phyloP scores from a whole-genome alignment of 108 stramenopile genomes.

The Nitzschia sp. region DNA sequence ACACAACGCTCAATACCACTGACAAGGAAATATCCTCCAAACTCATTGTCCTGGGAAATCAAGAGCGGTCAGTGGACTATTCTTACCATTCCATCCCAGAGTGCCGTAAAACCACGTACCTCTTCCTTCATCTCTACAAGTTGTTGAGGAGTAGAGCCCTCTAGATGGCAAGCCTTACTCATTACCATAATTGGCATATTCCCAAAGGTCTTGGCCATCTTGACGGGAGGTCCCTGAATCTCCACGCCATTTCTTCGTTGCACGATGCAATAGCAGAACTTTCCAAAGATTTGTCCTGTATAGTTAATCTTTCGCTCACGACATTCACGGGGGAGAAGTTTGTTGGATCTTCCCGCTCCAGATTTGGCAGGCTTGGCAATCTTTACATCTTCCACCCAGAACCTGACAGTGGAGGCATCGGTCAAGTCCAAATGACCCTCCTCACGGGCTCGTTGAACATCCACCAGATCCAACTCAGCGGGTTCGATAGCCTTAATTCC shows the following conservation, averaged over 20 bases:
- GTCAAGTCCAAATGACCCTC: constrained; percentile 29
- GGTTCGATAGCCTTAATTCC: constrained; percentile 66
- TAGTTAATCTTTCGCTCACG: constrained; percentile 78
- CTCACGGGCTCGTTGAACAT: constrained; percentile 34
- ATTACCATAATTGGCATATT: constrained; percentile 94
- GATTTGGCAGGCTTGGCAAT: constrained; percentile 60
- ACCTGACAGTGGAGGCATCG: constrained; percentile 48
- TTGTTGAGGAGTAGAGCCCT: constrained; percentile 45
- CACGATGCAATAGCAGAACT: constrained; percentile 66
- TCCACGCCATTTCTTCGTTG: constrained; percentile 65
- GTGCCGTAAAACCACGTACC: constrained; percentile 35
- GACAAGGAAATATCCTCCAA: constrained; percentile 97
- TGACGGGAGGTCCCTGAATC: constrained; percentile 24
- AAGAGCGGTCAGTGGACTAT: not conserved
- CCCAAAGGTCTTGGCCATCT: constrained; percentile 71
- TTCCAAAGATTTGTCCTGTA: constrained; percentile 66
- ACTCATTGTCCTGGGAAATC: constrained; percentile 74
- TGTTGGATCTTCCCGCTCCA: constrained; percentile 20
- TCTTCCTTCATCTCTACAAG: constrained; percentile 64
- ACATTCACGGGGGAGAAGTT: constrained; percentile 75
- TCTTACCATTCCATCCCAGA: not conserved
- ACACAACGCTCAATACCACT: constrained; percentile 96
- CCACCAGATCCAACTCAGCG: constrained; percentile 65
- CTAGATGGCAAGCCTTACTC: constrained; percentile 75
- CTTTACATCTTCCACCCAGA: constrained; percentile 76